These are phyloP conservation scores for Lactarius pseudohatsudake DNA, from an alignment of 768 basidiomycete genomes.

Conservation along the genomic window DNA sequence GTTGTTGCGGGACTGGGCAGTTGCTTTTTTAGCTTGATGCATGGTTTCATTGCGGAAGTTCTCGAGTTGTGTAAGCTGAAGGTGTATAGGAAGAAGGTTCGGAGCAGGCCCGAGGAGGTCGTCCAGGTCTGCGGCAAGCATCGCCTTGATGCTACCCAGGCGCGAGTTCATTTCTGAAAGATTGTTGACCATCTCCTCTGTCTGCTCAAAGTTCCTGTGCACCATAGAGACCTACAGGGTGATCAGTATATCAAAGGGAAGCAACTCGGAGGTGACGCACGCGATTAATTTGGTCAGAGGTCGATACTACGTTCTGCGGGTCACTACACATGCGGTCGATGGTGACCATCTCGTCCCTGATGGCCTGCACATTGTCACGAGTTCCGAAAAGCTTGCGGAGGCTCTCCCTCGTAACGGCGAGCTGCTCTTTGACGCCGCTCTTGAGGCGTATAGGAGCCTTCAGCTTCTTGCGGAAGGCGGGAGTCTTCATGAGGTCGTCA, in stretches of 20 bases:
- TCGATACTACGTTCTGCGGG: slow-evolving; percentile 72
- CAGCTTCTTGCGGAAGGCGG: slow-evolving; percentile 88
- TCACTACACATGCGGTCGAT: slow-evolving; percentile 77
- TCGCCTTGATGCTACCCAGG: slow-evolving; percentile 72
- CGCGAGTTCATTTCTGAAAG: slow-evolving; percentile 89
- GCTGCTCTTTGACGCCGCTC: slow-evolving; percentile 88
- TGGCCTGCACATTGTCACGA: slow-evolving; percentile 69
- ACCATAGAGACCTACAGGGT: slow-evolving; percentile 81
- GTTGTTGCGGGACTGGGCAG: slow-evolving; percentile 62
- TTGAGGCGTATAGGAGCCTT: slow-evolving; percentile 89
- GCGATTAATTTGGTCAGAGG: slow-evolving; percentile 94
- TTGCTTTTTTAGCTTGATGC: slow-evolving; percentile 87
- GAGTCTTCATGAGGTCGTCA: slow-evolving; percentile 88
- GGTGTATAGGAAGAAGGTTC: slow-evolving; percentile 88
- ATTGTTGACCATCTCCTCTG: slow-evolving; percentile 94
- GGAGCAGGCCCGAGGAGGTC: slow-evolving; percentile 85
- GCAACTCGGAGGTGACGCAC: slow-evolving; percentile 47
- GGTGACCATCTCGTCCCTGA: slow-evolving; percentile 84
- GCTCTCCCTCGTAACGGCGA: slow-evolving; percentile 87
- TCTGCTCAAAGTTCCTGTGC: slow-evolving; percentile 92
- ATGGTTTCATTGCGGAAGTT: slow-evolving; percentile 92
- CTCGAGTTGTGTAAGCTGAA: slow-evolving; percentile 89
- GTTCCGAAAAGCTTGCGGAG: slow-evolving; percentile 78
- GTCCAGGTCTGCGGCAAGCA: slow-evolving; percentile 71
- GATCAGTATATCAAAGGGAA: not conserved